Evolutionary conservation across 2,329 filamentous ascomycete species (phyloP).

Genomic region (Pestalotiopsis sp.): DNA sequence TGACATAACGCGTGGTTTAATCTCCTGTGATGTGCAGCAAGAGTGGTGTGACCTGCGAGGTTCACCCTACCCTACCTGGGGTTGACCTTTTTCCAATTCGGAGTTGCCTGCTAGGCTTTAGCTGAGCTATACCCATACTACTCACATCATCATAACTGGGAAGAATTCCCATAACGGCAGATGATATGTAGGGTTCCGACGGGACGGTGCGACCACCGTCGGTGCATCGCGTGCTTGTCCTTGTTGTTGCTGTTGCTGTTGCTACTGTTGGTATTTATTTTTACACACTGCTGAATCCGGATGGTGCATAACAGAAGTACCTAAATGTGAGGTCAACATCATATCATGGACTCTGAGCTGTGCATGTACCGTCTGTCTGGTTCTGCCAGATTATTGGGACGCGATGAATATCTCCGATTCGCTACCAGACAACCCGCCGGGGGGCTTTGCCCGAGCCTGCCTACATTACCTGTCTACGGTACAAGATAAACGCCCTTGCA

Average conservation of each 20-base stretch:
- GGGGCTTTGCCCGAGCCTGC: neutral
- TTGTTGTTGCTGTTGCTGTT: too few relatives aligned
- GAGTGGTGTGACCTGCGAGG: neutral
- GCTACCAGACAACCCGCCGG: neutral
- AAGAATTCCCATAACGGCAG: neutral
- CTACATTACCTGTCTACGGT: too few relatives aligned
- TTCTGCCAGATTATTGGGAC: conserved; percentile 6
- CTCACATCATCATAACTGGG: neutral
- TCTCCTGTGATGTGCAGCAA: neutral
- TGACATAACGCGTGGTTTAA: conserved; percentile 7
- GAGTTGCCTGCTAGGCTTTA: neutral
- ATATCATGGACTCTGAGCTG: neutral
- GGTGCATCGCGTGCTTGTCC: too few relatives aligned
- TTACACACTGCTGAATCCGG: neutral
- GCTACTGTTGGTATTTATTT: neutral
- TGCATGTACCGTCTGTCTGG: conserved; percentile 4
- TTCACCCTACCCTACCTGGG: neutral
- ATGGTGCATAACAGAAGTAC: neutral
- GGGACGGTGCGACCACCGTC: neutral
- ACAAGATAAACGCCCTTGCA: neutral
- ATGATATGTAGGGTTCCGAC: neutral
- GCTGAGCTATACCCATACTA: neutral
- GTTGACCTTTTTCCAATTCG: neutral
- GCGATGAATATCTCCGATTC: conserved; percentile 11
- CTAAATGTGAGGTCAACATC: neutral